A percentile compares a stretch with the other conserved stretches of the same genome.
These are phyloP conservation scores for Aspergillus sp. DNA, from an alignment of 2,329 filamentous ascomycete species.

Conservation along the genomic window DNA sequence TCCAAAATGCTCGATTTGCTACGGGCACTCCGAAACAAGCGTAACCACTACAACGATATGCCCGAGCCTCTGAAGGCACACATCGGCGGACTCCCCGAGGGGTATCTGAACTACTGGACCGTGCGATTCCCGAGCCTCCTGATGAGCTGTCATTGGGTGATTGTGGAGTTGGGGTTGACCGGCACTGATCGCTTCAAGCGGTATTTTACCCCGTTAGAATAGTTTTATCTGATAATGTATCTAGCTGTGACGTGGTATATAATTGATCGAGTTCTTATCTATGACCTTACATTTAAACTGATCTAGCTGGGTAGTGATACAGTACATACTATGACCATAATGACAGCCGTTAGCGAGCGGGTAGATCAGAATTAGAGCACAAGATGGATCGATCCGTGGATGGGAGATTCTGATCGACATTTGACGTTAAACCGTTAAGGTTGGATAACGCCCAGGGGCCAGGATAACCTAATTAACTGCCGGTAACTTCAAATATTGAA, in stretches of 20 bases:
- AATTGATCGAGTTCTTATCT: not conserved
- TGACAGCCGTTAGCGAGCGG: too few relatives aligned
- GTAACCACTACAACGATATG: conserved; percentile 98
- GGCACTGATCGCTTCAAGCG: conserved; percentile 42
- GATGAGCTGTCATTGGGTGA: conserved; percentile 74
- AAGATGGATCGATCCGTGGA: too few relatives aligned
- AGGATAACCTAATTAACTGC: too few relatives aligned
- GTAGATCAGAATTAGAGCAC: too few relatives aligned
- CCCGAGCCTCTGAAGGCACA: conserved; percentile 70
- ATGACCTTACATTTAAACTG: not conserved
- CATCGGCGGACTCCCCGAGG: conserved; percentile 74
- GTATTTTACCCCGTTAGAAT: conserved; percentile 41
- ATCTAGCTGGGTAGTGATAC: too few relatives aligned
- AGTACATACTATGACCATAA: too few relatives aligned
- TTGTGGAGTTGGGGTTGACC: conserved; percentile 63
- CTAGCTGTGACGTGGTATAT: not conserved
- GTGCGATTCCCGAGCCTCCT: conserved; percentile 74
- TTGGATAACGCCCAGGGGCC: too few relatives aligned
- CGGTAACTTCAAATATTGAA: too few relatives aligned
- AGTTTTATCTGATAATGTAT: conserved; percentile 1
- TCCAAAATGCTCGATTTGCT: conserved; percentile 80
- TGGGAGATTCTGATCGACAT: too few relatives aligned
- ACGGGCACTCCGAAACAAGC: conserved; percentile 89
- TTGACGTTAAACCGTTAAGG: too few relatives aligned
- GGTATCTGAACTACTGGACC: conserved; percentile 83